These are phyloP conservation scores for Saccharum hybrid DNA, from an alignment of 202 grass and related monocot species.

Conservation along the genomic window DNA sequence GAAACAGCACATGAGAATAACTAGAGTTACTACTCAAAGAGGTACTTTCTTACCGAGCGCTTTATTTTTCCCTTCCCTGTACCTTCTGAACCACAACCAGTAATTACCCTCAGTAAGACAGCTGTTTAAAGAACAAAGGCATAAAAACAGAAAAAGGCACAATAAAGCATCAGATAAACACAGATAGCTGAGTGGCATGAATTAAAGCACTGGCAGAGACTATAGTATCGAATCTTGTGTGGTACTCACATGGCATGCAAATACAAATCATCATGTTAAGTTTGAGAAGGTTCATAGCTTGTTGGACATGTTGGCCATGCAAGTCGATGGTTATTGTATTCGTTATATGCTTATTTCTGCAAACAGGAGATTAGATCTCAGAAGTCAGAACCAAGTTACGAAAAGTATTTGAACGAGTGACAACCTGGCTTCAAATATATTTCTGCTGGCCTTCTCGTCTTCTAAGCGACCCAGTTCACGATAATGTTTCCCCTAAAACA, in stretches of 20 bases:
- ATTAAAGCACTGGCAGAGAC: background rate
- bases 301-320: constrained; percentile 91
- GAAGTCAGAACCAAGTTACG: constrained; percentile 27
- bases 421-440: constrained; percentile 87
- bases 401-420: background rate
- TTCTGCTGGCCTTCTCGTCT: constrained; percentile 76
- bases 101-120: constrained; percentile 81
- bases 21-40: constrained; percentile 21
- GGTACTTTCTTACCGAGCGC: constrained; percentile 57
- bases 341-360: constrained; percentile 87
- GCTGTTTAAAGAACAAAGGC: constrained; percentile 47
- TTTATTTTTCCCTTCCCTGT: constrained; percentile 87
- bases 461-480: constrained; percentile 68
- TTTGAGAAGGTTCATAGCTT: constrained; percentile 87
- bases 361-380: constrained; percentile 40
- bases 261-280: constrained; percentile 70
- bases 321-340: constrained; percentile 90
- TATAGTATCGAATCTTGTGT: background rate
- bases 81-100: constrained; percentile 77
- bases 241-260: constrained; percentile 84
- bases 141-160: constrained; percentile 7
- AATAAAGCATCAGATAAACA: constrained; percentile 43
- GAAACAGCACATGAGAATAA: constrained; percentile 4
- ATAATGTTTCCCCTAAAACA: constrained; percentile 83
- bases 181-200: constrained; percentile 5